A percentile compares a stretch with the other conserved stretches of the same genome.
These are phyloP conservation scores for Candida buenavistaensis DNA, from an alignment of 1,139 yeast genomes.

Conservation along the genomic window DNA sequence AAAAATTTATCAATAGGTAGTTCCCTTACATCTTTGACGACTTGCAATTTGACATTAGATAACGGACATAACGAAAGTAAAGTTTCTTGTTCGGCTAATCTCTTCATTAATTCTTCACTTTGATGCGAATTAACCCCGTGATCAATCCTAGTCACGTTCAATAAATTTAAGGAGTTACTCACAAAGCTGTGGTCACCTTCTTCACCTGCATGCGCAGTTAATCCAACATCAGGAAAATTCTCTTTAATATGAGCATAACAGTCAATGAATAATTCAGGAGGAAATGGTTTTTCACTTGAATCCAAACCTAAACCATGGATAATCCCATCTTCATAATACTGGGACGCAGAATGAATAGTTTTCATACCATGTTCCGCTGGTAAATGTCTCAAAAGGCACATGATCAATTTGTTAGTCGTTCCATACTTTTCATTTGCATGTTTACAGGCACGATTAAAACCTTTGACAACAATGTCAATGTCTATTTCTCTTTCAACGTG, in stretches of 20 bases:
- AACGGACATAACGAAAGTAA: constrained; percentile 74
- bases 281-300: constrained; percentile 73
- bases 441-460: constrained; percentile 62
- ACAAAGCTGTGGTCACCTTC: constrained; percentile 76
- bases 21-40: constrained; percentile 64
- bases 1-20: constrained; percentile 63
- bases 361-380: constrained; percentile 58
- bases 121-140: constrained; percentile 72
- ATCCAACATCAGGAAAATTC: constrained; percentile 49
- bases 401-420: constrained; percentile 66
- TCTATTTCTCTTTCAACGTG: constrained; percentile 67
- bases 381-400: constrained; percentile 77
- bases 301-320: constrained; percentile 77
- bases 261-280: constrained; percentile 64
- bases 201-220: constrained; percentile 88
- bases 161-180: constrained; percentile 51
- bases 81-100: constrained; percentile 53
- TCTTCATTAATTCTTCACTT: constrained; percentile 50
- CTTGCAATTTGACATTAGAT: constrained; percentile 72
- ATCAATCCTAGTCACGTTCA: constrained; percentile 69
- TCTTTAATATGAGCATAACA: constrained; percentile 53
- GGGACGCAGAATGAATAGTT: constrained; percentile 53
- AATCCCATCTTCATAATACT: constrained; percentile 51
- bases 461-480: constrained; percentile 59
- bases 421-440: constrained; percentile 59